These are phyloP conservation scores for Misopates orontium DNA, from an alignment of 257 asterid species.

Conservation along the genomic window DNA sequence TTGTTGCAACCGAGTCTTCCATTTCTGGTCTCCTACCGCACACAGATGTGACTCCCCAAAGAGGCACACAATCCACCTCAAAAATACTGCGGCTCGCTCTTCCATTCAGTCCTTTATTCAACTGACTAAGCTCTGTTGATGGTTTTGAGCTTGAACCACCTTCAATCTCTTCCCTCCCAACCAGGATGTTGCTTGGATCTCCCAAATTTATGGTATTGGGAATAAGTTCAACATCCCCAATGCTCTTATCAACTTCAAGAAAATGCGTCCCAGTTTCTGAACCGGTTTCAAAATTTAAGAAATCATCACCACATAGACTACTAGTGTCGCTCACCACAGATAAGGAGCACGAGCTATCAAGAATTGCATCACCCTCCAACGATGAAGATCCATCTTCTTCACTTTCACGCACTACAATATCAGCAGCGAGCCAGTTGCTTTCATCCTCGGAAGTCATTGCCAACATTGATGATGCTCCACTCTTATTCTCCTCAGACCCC, in stretches of 20 bases:
- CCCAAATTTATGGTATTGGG: slow-evolving; percentile 30
- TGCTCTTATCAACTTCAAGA: slow-evolving; percentile 42
- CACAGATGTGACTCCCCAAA: slow-evolving; percentile 78
- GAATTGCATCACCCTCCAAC: slow-evolving; percentile 52
- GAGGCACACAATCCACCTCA: slow-evolving; percentile 80
- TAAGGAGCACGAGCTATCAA: slow-evolving; percentile 59
- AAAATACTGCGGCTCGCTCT: slow-evolving; percentile 63
- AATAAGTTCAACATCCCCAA: slow-evolving; percentile 38
- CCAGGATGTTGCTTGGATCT: slow-evolving; percentile 31
- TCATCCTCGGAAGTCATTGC: slow-evolving; percentile 40
- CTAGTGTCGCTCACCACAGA: slow-evolving; percentile 84
- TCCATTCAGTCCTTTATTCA: slow-evolving; percentile 37
- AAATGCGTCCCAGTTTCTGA: slow-evolving; percentile 42
- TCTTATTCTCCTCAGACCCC: slow-evolving; percentile 30
- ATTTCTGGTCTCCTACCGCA: slow-evolving; percentile 96
- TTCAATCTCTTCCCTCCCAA: slow-evolving; percentile 37
- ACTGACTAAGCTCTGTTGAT: slow-evolving; percentile 31
- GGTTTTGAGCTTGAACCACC: slow-evolving; percentile 45
- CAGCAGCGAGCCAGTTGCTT: slow-evolving; percentile 44
- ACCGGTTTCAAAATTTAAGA: slow-evolving; percentile 45
- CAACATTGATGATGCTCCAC: slow-evolving; percentile 31
- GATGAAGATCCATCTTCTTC: slow-evolving; percentile 64
- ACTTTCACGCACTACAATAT: slow-evolving; percentile 45
- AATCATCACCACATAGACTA: slow-evolving; percentile 84
- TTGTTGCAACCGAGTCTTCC: slow-evolving; percentile 75